A percentile compares a stretch with the other conserved stretches of the same genome.
Evolutionary conservation across 345 rosid species (phyloP).

Genomic region (Arabidopsis suecica): DNA sequence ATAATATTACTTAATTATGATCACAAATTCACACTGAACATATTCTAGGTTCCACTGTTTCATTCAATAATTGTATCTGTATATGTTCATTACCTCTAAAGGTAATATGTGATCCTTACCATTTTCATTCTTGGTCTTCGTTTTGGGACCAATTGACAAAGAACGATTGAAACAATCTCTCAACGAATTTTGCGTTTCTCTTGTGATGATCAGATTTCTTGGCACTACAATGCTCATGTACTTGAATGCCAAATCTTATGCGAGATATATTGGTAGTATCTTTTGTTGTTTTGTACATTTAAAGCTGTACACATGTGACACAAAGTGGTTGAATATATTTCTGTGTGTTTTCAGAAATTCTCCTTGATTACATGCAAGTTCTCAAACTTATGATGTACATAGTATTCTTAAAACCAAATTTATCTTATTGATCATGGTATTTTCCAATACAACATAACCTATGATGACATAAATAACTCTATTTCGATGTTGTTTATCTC

Average conservation of each 20-base stretch:
- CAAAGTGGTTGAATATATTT: not conserved
- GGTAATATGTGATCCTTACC: not conserved
- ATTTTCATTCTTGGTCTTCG: not conserved
- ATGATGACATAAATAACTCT: no score
- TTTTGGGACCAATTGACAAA: not conserved
- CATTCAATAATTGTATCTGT: not conserved
- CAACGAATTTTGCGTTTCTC: not conserved
- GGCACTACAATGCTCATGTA: not conserved
- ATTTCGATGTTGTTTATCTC: no score
- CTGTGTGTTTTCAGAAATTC: not conserved
- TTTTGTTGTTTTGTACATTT: not conserved
- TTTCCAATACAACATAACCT: no score
- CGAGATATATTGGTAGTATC: not conserved
- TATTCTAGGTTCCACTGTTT: not conserved
- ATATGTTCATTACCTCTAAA: not conserved
- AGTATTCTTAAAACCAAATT: not conserved
- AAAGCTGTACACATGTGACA: slow-evolving; percentile 25
- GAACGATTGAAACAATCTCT: not conserved
- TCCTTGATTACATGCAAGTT: not conserved
- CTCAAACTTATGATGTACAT: slow-evolving; percentile 1
- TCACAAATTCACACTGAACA: not conserved
- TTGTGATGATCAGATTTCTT: not conserved
- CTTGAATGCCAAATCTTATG: not conserved
- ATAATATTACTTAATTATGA: not conserved
- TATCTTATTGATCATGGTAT: no score